Base-by-base conservation (phyloP, 1,139 yeast genomes). In the Blastobotrys buckinghamii region DNA sequence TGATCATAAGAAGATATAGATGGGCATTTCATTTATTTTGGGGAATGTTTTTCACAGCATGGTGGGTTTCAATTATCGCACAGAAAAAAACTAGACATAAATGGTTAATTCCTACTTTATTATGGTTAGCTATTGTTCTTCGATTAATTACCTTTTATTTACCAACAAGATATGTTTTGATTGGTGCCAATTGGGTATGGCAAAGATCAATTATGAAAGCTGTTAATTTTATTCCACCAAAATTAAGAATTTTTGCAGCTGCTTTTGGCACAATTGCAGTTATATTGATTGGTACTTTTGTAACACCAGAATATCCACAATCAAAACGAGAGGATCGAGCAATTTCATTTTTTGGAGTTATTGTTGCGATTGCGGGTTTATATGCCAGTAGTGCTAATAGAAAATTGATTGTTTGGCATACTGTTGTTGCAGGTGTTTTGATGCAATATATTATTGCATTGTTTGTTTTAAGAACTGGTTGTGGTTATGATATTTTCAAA, bases 81-180 rank as follows among this genome's bases (percentile, higher is more conserved):
- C 85, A 79, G 61, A 62, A 73, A 5, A 71, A 72, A 55, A 77
- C 75, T 46, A 70, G 84, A 55, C 77, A 65, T 57, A 60, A 74
- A 56, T 81, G 86, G 85, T 74, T 81, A 59, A 78, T 81, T 58
- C 86, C 85, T 32, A 79, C 84, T 6, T 63, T 79, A 35, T 59
- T 80, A 42, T 80, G 79, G 77, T 70, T 76, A 36, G 68, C 72
- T 66, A 66, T 79, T 43, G 76, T 78, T 77, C 69, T 75, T 17
- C 70, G 85, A 42, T 66, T 80, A 51, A 72, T 80, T 54, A 73
- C 83, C 13, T 76, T 78, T 69, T 76, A 78, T 64, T 67, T 74
- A 45, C 73, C 73, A 39, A 68, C 79, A 30, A 65, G 72, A 35
- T 62, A 60, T 35, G 40, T 70, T 26, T 54, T 69, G 44, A 49